Evolutionary conservation across 2,329 filamentous ascomycete species (phyloP), one percentile per base, ranked within the genome.

Genomic region (Sordariomycetes sp.): DNA sequence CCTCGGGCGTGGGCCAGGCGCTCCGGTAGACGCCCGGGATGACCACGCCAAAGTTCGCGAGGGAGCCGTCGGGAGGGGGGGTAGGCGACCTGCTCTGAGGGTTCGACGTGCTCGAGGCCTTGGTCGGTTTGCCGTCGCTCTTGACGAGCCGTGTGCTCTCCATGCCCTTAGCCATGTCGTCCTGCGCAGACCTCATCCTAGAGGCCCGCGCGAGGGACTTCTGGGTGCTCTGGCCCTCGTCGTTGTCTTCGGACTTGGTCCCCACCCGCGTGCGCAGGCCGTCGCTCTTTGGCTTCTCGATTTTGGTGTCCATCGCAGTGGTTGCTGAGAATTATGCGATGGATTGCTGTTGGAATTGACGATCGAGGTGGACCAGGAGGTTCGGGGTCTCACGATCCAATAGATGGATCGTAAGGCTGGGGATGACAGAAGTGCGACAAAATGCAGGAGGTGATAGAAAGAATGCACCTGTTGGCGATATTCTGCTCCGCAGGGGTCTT

Each of bases 11-110:
- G 2, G 92, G 92, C 67, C 91, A 96, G 63, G 87, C 87, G 70
- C 89, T 93, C 57, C 92, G 83, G 69, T 90, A 96, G 32, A 97
- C 78, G 10, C 87, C 86, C 7, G 85, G 81, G 22, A 86, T 74
- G 22, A 96, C 87, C 32, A 83, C 74, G 20, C 87, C 89, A 70
- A 93, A 96, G 68, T 96, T 96, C 62, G 74, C 65, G 1, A 89
- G 88, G 6, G 71, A 65, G 14, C 70, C 69, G 43, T 62, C 60
- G 14, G 24, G 24, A 4, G 28, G 51, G 6, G 51, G 28, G 11
- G 24, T 34, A 10, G 51, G 51, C 24, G 51, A 53, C 51, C 32
- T 18, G 12, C 46, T 50, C 11, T 12, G 46, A 5, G 46, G 46
- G 8, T 5, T 24, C 11, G 7, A 22, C 20, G 8, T 20, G 20